Conservation (phyloP, 257 asterid species). For the Datura wrightii region DNA sequence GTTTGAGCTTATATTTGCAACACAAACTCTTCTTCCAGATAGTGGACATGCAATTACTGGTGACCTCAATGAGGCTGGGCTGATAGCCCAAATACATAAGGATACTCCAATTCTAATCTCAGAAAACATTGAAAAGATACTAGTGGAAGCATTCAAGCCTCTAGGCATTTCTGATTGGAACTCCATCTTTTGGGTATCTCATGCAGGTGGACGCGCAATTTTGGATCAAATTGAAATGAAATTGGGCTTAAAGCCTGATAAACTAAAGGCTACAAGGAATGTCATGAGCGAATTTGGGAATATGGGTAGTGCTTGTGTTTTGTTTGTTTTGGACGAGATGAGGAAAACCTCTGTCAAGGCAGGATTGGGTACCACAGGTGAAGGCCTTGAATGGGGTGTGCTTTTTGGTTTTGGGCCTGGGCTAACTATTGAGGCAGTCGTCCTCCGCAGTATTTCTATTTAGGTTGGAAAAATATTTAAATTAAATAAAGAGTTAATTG, state of each 20-base stretch:
- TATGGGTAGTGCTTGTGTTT: constrained; percentile 20
- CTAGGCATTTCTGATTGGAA: constrained; percentile 34
- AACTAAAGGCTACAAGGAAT: background rate
- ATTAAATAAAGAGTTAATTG: no score
- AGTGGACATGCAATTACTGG: constrained; percentile 27
- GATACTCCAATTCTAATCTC: constrained; percentile 31
- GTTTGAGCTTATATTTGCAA: constrained; percentile 29
- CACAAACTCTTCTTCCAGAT: constrained; percentile 33
- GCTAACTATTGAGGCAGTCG: constrained; percentile 22
- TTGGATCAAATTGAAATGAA: constrained; percentile 27
- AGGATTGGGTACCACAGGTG: constrained; percentile 28
- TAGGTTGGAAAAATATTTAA: background rate
- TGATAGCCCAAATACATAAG: constrained; percentile 5
- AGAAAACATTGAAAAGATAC: constrained; percentile 1
- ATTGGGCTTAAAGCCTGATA: constrained; percentile 20
- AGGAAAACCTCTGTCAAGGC: background rate
- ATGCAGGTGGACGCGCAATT: constrained; percentile 33
- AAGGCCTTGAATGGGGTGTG: constrained; percentile 37
- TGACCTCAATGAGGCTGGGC: constrained; percentile 26
- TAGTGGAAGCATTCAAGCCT: constrained; percentile 25
- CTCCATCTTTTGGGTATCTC: constrained; percentile 35
- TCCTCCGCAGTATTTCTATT: constrained; percentile 23
- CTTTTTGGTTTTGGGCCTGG: constrained; percentile 32
- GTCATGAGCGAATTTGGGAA: constrained; percentile 31
- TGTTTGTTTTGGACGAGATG: constrained; percentile 37